Percentiles rank a stretch among this genome's conserved stretches.
Conservation (phyloP, 495 filamentous ascomycete species). For the Parathielavia appendiculata region DNA sequence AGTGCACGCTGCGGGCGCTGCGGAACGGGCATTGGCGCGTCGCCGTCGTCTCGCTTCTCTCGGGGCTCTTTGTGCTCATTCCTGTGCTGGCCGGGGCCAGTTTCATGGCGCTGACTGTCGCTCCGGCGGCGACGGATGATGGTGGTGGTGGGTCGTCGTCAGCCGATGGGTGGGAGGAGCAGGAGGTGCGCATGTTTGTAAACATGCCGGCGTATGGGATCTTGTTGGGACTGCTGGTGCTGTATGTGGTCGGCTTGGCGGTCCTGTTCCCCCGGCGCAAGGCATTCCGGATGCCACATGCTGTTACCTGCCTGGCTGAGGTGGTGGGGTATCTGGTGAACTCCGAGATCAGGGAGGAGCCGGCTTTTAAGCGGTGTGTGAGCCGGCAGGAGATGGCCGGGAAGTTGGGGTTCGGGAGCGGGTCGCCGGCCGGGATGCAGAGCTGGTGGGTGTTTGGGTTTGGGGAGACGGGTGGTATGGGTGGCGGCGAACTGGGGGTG, state of each 20-base stretch:
- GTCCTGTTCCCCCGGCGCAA: slow-evolving; percentile 51
- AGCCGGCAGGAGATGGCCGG: slow-evolving; percentile 28
- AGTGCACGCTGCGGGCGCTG: slow-evolving; percentile 56
- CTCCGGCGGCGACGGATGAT: neutral
- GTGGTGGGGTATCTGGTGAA: slow-evolving; percentile 70
- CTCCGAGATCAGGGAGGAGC: slow-evolving; percentile 62
- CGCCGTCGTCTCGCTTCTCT: slow-evolving; percentile 61
- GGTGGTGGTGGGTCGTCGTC: neutral
- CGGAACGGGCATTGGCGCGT: slow-evolving; percentile 65
- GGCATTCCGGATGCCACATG: slow-evolving; percentile 61
- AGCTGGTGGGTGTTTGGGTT: slow-evolving; percentile 37
- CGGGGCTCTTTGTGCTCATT: slow-evolving; percentile 57
- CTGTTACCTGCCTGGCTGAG: slow-evolving; percentile 64
- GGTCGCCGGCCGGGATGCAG: slow-evolving; percentile 27
- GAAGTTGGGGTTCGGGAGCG: slow-evolving; percentile 32
- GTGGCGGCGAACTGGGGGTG: slow-evolving; percentile 29
- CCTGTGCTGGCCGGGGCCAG: slow-evolving; percentile 73
- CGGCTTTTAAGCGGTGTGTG: slow-evolving; percentile 47
- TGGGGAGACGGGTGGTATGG: slow-evolving; percentile 15
- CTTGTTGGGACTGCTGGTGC: slow-evolving; percentile 61
- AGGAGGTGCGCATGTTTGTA: slow-evolving; percentile 59
- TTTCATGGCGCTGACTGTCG: slow-evolving; percentile 71
- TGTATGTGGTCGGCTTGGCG: slow-evolving; percentile 53
- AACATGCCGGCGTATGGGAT: slow-evolving; percentile 63
- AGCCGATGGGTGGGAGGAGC: neutral